Conservation (phyloP, 371 early-diverging fungal genomes). For the Mortierella sp. region DNA sequence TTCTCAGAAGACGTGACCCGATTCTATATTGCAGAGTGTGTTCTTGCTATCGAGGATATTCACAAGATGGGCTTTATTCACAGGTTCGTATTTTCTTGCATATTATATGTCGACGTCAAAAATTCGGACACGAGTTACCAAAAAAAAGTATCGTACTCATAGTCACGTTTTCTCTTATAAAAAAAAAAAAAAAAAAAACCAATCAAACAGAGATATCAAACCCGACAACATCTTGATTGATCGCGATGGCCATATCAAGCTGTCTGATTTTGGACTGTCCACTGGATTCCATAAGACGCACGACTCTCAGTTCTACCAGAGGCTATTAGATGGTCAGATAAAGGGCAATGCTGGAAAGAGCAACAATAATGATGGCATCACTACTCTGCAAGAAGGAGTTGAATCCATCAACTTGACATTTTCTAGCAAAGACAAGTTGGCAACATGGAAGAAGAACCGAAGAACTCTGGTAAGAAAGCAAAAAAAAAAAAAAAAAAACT, state of each 20-base stretch:
- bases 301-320: conserved; percentile 94
- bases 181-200: not conserved
- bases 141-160: not conserved
- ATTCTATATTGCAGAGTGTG: conserved; percentile 98
- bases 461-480: conserved; percentile 72
- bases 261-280: conserved; percentile 98
- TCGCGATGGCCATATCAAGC: conserved; percentile 89
- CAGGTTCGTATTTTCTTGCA: conserved; percentile 67
- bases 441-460: conserved; percentile 98
- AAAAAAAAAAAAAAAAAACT: too few species aligned
- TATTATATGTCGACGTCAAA: not conserved
- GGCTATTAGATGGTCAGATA: conserved; percentile 69
- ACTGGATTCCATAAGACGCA: conserved; percentile 99
- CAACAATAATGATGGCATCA: conserved; percentile 53
- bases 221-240: conserved; percentile 92
- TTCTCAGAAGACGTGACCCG: conserved; percentile 97
- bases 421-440: conserved; percentile 85
- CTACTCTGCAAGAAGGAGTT: conserved; percentile 54
- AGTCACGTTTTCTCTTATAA: not conserved
- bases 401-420: conserved; percentile 89
- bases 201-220: conserved; percentile 80
- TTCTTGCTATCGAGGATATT: conserved; percentile 96
- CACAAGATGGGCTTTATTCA: conserved; percentile 98
- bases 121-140: not conserved
- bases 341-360: conserved; percentile 28